These are phyloP conservation scores for Populus davidiana DNA, from an alignment of 345 rosid species.

Conservation along the genomic window DNA sequence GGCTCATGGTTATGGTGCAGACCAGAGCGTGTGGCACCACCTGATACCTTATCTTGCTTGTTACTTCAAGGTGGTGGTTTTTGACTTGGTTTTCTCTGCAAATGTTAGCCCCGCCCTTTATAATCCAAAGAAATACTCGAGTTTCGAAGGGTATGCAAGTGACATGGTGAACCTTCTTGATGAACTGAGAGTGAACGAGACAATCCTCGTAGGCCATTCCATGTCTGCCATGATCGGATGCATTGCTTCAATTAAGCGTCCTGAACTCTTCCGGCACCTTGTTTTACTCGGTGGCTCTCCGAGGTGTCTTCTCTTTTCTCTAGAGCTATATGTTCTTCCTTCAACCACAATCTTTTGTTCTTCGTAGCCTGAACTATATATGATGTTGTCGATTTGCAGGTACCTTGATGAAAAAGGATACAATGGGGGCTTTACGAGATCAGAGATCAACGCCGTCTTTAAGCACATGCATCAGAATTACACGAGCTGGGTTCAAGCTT, in stretches of 20 bases:
- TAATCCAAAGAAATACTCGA: conserved; percentile 22
- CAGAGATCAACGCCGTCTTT: conserved; percentile 6
- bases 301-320: conserved; percentile 17
- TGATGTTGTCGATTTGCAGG: conserved; percentile 13
- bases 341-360: background rate
- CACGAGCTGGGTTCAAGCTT: conserved; percentile 17
- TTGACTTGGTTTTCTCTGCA: conserved; percentile 24
- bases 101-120: conserved; percentile 22
- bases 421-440: conserved; percentile 23
- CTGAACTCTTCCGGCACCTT: conserved; percentile 31
- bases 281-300: conserved; percentile 37
- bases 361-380: background rate
- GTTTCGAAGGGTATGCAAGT: conserved; percentile 21
- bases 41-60: conserved; percentile 21
- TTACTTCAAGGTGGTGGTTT: conserved; percentile 35
- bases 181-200: conserved; percentile 11
- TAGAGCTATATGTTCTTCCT: background rate
- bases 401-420: conserved; percentile 29
- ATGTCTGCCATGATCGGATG: conserved; percentile 41
- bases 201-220: conserved; percentile 38
- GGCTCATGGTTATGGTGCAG: conserved; percentile 32
- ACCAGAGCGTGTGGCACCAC: conserved; percentile 29
- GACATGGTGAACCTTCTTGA: conserved; percentile 29
- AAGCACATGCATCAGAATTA: conserved; percentile 20
- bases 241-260: conserved; percentile 28